phyloP scores from a whole-genome alignment of 306 rosid genomes.

The Ziziphus jujuba region DNA sequence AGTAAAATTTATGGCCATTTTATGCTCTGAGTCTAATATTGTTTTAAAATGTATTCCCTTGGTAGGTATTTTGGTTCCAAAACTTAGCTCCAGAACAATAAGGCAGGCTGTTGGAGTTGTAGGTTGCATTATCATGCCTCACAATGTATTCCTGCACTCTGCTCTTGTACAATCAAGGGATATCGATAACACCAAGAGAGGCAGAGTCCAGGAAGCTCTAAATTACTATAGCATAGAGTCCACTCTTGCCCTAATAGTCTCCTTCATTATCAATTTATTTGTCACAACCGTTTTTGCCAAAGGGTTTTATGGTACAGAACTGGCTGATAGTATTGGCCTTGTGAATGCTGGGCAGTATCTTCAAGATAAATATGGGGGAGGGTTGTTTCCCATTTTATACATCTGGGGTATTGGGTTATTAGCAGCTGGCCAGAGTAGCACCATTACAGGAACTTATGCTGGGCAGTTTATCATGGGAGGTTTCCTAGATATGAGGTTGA shows the following conservation, averaged over 20 bases:
- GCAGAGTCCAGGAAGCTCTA: slow-evolving; percentile 88
- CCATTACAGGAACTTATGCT: slow-evolving; percentile 96
- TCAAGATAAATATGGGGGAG: slow-evolving; percentile 90
- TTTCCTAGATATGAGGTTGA: slow-evolving; percentile 76
- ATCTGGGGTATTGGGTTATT: slow-evolving; percentile 92
- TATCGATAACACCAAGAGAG: slow-evolving; percentile 61
- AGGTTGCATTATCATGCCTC: slow-evolving; percentile 98
- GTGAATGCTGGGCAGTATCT: slow-evolving; percentile 90
- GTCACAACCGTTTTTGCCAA: slow-evolving; percentile 95
- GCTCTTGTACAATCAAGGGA: slow-evolving; percentile 95
- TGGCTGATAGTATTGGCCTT: slow-evolving; percentile 77
- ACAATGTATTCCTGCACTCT: slow-evolving; percentile 90
- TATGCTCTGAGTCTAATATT: slow-evolving; percentile 20
- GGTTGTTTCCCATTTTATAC: slow-evolving; percentile 77
- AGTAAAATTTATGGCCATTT: background rate
- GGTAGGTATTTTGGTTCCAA: slow-evolving; percentile 85
- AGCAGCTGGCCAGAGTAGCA: slow-evolving; percentile 99
- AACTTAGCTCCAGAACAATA: slow-evolving; percentile 86
- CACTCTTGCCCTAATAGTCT: slow-evolving; percentile 68
- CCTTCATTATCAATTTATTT: slow-evolving; percentile 76
- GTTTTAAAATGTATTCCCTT: slow-evolving; percentile 10
- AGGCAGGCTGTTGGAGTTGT: slow-evolving; percentile 96
- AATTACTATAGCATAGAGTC: slow-evolving; percentile 90
- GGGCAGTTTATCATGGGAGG: slow-evolving; percentile 99
- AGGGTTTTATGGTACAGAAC: slow-evolving; percentile 75